Evolutionary conservation across 257 asterid species (phyloP), one percentile per base, ranked within the genome.

Genomic region (Solanum peruvianum): DNA sequence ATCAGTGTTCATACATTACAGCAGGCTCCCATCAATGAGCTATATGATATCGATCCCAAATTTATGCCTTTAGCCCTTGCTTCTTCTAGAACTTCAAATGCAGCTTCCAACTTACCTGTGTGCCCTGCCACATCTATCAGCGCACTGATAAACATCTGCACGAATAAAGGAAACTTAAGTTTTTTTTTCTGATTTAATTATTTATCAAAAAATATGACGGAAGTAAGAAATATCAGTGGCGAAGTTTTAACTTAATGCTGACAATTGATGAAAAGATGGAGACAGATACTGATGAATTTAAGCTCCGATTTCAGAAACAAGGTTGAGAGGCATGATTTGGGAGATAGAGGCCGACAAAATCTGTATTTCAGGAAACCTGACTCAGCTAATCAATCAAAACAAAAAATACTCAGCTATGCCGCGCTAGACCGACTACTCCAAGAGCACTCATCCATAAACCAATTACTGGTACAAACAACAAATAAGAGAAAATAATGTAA

Each of bases 11-110:
- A 80, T 93, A 97, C 99, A 89, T 95, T 97, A 93, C 98, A 90
- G 90, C 99, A 97, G 87, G 99, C 99, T 90, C 99, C 99, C 99
- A 97, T 97, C 93, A 97, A 91, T 90, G 99, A 95, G 93, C 99
- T 94, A 88, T 95, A 95, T 64, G 99, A 92, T 90, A 97, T 91
- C 82, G 91, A 91, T 87, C 99, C 99, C 84, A 93, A 91, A 86
- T 88, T 93, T 93, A 93, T 89, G 91, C 98, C 98, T 88, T 92
- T 93, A 81, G 92, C 91, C 89, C 92, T 93, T 87, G 96, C 96
- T 81, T 94, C 98, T 90, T 95, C 92, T 66, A 93, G 90, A 86
- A 95, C 93, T 90, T 94, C 98, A 92, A 94, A 96, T 87, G 99
- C 99, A 88, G 94, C 94, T 87, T 97, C 99, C 89, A 93, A 90